Conservation (phyloP, 2,329 filamentous ascomycete genomes). For the Trichoderma sp. region DNA sequence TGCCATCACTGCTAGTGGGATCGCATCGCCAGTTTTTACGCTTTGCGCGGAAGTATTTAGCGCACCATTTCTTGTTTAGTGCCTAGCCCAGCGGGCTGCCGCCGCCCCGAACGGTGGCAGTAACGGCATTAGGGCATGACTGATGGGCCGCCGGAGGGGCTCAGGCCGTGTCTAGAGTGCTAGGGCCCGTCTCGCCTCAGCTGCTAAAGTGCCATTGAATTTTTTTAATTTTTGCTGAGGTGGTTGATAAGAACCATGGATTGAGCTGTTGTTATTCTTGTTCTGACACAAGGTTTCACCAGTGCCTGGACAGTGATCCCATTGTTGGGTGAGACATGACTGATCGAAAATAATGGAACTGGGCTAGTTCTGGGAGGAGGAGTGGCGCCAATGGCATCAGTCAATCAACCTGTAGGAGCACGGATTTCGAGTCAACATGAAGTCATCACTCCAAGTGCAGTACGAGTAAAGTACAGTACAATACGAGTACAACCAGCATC, state of each 20-base stretch:
- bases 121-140: background rate
- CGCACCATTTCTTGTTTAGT: background rate
- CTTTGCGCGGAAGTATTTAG: background rate
- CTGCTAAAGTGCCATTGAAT: background rate
- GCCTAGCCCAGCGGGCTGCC: background rate
- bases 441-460: too few relatives aligned
- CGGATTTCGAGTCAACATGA: too few relatives aligned
- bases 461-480: background rate
- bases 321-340: constrained; percentile 7
- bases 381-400: background rate
- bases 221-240: background rate
- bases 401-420: background rate
- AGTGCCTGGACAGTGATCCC: background rate
- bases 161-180: background rate
- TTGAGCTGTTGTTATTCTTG: background rate
- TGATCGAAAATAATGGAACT: background rate
- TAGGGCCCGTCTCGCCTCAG: background rate
- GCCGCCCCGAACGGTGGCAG: constrained; percentile 8
- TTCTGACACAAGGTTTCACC: background rate
- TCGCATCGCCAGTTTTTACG: constrained; percentile 8
- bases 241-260: background rate
- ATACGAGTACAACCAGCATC: background rate
- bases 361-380: background rate
- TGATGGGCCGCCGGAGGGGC: background rate
- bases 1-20: background rate